phyloP scores from a whole-genome alignment of 257 asterid species.

The Thymus mandschuricus region DNA sequence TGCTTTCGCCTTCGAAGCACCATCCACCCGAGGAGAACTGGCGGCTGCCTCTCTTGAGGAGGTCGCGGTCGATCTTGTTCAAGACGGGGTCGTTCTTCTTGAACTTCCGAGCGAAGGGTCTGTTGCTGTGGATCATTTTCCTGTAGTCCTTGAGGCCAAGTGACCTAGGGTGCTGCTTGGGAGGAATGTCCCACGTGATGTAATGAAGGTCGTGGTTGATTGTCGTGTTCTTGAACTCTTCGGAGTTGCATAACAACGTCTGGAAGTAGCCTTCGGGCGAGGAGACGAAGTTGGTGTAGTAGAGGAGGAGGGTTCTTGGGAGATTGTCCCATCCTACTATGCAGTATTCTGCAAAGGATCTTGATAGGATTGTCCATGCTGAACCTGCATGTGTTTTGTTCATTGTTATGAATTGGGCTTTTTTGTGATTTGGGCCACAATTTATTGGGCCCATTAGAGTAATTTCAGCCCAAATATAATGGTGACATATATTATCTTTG shows the following conservation, averaged over 20 bases:
- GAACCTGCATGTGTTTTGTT: conserved; percentile 52
- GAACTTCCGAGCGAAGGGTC: conserved; percentile 87
- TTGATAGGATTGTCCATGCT: conserved; percentile 82
- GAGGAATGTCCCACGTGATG: conserved; percentile 88
- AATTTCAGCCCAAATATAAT: no score
- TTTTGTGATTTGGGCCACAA: no score
- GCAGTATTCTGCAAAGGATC: conserved; percentile 79
- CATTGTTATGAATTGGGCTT: no score
- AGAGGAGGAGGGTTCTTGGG: conserved; percentile 83
- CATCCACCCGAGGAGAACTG: conserved; percentile 77
- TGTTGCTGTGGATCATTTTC: conserved; percentile 64
- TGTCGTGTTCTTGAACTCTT: conserved; percentile 62
- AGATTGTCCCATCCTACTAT: conserved; percentile 82
- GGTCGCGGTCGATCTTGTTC: conserved; percentile 69
- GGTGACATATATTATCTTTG: no score
- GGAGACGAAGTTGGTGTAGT: conserved; percentile 86
- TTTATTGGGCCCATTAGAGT: no score
- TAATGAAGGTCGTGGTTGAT: conserved; percentile 84
- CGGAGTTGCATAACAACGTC: conserved; percentile 75
- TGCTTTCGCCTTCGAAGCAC: conserved; percentile 46
- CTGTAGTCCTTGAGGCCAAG: conserved; percentile 76
- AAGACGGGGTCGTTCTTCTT: conserved; percentile 70
- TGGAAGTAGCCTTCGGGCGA: conserved; percentile 91
- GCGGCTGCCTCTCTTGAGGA: conserved; percentile 52
- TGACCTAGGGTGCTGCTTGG: conserved; percentile 78